Percentiles rank a stretch among this genome's conserved stretches.
Conservation (phyloP, 2,329 filamentous ascomycete genomes). For the Ascochyta viciae-villosae region DNA sequence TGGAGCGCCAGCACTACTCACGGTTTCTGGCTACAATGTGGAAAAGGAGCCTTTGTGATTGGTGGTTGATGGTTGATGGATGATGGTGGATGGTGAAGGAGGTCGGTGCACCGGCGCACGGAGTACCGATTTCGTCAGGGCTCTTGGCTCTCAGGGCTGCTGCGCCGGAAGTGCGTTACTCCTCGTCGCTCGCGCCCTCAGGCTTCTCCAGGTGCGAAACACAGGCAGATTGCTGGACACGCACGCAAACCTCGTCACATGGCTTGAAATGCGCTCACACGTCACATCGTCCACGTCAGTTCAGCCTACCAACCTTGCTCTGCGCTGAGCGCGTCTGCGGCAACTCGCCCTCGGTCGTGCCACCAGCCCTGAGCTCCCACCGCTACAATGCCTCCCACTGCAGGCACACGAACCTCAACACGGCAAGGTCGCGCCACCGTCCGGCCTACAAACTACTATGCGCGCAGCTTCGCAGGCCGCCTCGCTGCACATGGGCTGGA, state of each 20-base stretch:
- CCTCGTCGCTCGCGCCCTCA: constrained; percentile 21
- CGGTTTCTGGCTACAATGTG: not conserved
- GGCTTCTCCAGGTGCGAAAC: constrained; percentile 10
- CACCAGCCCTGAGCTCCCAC: constrained; percentile 24
- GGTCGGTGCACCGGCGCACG: not conserved
- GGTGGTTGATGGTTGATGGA: not conserved
- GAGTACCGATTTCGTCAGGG: constrained; percentile 29
- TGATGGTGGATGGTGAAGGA: not conserved
- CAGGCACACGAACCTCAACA: constrained; percentile 50
- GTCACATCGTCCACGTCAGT: constrained; percentile 27
- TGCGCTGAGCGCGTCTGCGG: constrained; percentile 29
- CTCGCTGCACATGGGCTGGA: constrained; percentile 46
- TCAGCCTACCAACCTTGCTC: constrained; percentile 21
- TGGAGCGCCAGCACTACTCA: too few relatives aligned
- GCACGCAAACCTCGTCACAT: constrained; percentile 29
- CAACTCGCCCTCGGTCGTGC: constrained; percentile 26
- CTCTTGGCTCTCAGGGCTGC: constrained; percentile 22
- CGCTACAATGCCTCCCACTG: constrained; percentile 46
- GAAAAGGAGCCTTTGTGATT: not conserved
- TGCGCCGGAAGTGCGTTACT: constrained; percentile 20
- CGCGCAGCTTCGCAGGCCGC: constrained; percentile 54
- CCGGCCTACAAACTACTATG: constrained; percentile 60
- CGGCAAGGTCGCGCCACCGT: constrained; percentile 56
- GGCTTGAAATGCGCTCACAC: constrained; percentile 40
- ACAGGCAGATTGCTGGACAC: constrained; percentile 28